Evolutionary conservation across 2,329 filamentous ascomycete genomes (phyloP).

Genomic region (Balansia obtecta): DNA sequence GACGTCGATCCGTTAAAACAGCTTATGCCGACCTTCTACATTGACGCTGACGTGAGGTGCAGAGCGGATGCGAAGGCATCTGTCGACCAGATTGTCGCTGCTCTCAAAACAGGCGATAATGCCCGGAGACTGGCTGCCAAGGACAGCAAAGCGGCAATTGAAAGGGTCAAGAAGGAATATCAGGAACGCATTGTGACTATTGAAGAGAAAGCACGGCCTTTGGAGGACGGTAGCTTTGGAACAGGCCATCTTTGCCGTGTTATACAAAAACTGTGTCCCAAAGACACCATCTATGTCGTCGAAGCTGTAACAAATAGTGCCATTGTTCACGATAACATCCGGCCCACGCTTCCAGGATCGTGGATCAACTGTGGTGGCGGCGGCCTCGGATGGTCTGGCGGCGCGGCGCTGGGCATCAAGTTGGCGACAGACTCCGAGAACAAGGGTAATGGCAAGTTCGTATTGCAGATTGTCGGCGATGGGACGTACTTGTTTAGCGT

Average conservation of each 20-base stretch:
- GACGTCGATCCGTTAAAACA: conserved; percentile 57
- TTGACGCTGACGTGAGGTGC: conserved; percentile 52
- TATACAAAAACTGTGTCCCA: conserved; percentile 21
- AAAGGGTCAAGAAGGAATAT: conserved; percentile 45
- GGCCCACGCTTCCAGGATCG: conserved; percentile 52
- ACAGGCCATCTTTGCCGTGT: conserved; percentile 26
- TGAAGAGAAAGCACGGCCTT: conserved; percentile 40
- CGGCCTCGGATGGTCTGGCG: conserved; percentile 70
- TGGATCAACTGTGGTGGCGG: conserved; percentile 77
- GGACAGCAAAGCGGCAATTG: conserved; percentile 13
- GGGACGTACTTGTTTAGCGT: conserved; percentile 45
- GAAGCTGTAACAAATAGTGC: conserved; percentile 65
- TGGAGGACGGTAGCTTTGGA: conserved; percentile 38
- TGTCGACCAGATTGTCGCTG: conserved; percentile 55
- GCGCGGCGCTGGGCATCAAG: conserved; percentile 64
- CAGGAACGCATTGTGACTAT: conserved; percentile 47
- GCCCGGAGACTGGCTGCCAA: conserved; percentile 23
- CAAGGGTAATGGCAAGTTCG: conserved; percentile 34
- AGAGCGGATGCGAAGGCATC: conserved; percentile 52
- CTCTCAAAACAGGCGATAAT: conserved; percentile 38
- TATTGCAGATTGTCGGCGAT: conserved; percentile 44
- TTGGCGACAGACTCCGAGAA: conserved; percentile 41
- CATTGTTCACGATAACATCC: conserved; percentile 59
- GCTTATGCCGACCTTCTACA: conserved; percentile 63
- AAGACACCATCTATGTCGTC: conserved; percentile 57